A percentile compares a stretch with the other conserved stretches of the same genome.
Evolutionary conservation across 73 alveolate genomes (phyloP).

Genomic region (Uronychia binucleata): DNA sequence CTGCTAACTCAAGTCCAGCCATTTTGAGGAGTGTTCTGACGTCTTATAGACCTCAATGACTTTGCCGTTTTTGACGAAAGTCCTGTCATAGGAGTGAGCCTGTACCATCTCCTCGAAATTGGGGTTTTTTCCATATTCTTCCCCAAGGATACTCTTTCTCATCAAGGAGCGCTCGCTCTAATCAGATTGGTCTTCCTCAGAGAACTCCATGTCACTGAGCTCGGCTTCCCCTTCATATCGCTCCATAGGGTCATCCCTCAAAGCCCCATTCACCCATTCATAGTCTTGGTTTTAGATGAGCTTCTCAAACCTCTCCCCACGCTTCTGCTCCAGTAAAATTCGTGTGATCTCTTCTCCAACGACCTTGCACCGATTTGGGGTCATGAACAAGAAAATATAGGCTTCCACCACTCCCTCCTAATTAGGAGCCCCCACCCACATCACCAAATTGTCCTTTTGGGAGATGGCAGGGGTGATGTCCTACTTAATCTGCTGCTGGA

Average conservation of each 20-base stretch:
- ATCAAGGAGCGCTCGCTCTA: too few relatives aligned
- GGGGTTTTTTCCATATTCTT: background rate
- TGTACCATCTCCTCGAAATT: constrained; percentile 14
- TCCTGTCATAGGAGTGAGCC: constrained; percentile 30
- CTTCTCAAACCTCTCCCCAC: background rate
- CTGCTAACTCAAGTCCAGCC: background rate
- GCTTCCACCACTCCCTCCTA: background rate
- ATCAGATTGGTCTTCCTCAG: background rate
- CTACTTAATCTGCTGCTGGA: background rate
- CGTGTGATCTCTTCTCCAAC: background rate
- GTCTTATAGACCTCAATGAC: background rate
- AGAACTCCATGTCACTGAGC: background rate
- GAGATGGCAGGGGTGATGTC: background rate
- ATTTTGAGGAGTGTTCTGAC: background rate
- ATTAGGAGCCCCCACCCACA: background rate
- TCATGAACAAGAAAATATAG: background rate
- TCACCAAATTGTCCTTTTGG: background rate
- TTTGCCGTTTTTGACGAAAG: constrained; percentile 15
- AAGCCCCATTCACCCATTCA: background rate
- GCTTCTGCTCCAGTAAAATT: background rate
- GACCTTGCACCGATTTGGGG: background rate
- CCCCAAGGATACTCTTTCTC: background rate
- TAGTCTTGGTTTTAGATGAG: background rate
- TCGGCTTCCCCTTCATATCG: background rate
- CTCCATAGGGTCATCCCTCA: background rate